Evolutionary conservation across 805 yeast genomes (phyloP), one percentile per base, ranked within the genome.

Genomic region (Candida coleopterorum): DNA sequence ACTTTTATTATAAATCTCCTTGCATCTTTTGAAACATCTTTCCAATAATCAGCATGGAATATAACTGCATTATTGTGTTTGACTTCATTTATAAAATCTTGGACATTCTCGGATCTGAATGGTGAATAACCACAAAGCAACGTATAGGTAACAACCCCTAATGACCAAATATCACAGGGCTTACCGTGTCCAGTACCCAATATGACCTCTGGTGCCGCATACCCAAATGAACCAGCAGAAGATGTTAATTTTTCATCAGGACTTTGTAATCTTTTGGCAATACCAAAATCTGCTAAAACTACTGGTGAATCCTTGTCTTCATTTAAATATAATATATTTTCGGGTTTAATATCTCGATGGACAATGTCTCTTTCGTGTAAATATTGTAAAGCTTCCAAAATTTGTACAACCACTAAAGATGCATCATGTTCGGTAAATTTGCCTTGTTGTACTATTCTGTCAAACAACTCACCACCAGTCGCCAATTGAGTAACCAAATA

Each of bases 111-210:
- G 0, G 96, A 78, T 34, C 89, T 65, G 58, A 93, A 93, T 6
- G 99, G 99, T 9, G 93, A 97, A 56, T 87, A 88, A 37, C 99
- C 99, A 58, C 97, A 89, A 2, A 93, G 96, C 42, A 93, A 69
- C 6, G 93, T 98, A 55, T 87, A 93, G 34, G 93, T 64, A 1
- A 93, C 97, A 22, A 93, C 95, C 44, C 98, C 98, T 68, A 89
- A 90, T 2, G 96, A 86, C 98, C 98, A 93, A 15, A 93, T 81
- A 59, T 93, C 98, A 34, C 93, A 96, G 1, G 98, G 98, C 0
- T 98, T 98, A 25, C 76, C 70, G 52, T 93, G 93, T 1, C 96
- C 97, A 47, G 79, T 79, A 1, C 97, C 98, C 40, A 85, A 84
- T 37, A 93, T 68, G 47, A 93, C 71, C 58, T 93, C 99, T 0